Conservation (phyloP, 2,329 filamentous ascomycete species). For the Aspergillus sp. region DNA sequence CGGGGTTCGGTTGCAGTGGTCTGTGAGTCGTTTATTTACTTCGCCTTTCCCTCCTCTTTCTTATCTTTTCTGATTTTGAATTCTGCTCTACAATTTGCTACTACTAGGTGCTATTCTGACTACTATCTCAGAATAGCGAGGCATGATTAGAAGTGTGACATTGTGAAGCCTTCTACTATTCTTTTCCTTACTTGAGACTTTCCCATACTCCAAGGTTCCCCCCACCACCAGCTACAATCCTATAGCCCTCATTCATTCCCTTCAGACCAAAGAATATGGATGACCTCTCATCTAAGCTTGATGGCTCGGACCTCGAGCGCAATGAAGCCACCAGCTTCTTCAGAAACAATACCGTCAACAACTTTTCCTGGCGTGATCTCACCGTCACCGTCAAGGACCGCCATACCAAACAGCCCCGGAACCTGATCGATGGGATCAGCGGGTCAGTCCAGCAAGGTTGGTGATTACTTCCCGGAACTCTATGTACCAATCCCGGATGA, state of each 20-base stretch:
- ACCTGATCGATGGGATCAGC: constrained; percentile 64
- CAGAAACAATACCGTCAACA: constrained; percentile 63
- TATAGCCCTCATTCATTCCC: no score
- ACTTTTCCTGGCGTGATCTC: constrained; percentile 67
- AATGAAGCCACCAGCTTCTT: constrained; percentile 35
- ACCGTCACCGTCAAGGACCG: constrained; percentile 73
- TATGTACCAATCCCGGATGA: neutral
- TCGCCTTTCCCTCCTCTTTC: neutral
- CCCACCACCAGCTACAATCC: neutral
- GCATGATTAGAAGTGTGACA: neutral
- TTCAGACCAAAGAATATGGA: no score
- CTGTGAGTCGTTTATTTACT: neutral
- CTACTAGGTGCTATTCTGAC: neutral
- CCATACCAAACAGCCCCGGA: constrained; percentile 62
- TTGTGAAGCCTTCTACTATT: neutral
- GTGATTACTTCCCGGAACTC: constrained; percentile 2
- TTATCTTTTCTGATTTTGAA: neutral
- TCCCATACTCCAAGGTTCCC: neutral
- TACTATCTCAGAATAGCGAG: neutral
- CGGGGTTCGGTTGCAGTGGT: no score
- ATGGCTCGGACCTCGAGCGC: constrained; percentile 31
- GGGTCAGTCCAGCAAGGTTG: constrained; percentile 66
- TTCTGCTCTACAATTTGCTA: neutral
- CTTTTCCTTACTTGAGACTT: no score
- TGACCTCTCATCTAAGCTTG: neutral